These are phyloP conservation scores for Colletotrichum salicis DNA, from an alignment of 2,329 filamentous ascomycete genomes.

Conservation along the genomic window DNA sequence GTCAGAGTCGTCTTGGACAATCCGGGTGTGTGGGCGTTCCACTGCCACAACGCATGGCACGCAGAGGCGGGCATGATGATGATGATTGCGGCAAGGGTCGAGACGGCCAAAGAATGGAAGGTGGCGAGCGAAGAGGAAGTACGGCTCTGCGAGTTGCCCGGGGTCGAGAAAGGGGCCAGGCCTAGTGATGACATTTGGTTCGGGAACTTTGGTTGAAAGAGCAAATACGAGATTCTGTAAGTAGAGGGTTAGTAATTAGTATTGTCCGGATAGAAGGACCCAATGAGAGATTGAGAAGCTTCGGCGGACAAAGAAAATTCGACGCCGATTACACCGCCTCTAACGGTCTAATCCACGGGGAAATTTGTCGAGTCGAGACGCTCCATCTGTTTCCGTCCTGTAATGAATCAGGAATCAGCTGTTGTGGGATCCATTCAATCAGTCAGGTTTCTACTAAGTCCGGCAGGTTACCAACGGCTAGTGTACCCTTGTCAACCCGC, in stretches of 20 bases:
- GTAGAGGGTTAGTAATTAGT: background rate
- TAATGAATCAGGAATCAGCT: background rate
- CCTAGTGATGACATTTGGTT: constrained; percentile 51
- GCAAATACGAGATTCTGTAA: background rate
- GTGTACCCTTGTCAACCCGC: background rate
- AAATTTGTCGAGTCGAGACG: background rate
- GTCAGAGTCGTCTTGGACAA: constrained; percentile 67
- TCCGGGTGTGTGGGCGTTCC: constrained; percentile 67
- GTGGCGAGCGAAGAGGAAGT: constrained; percentile 37
- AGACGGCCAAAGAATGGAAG: constrained; percentile 40
- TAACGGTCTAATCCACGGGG: background rate
- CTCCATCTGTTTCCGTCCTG: background rate
- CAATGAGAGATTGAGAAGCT: background rate
- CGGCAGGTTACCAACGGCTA: background rate
- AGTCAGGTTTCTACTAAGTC: background rate
- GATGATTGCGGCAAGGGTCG: constrained; percentile 59
- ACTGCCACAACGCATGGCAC: constrained; percentile 70
- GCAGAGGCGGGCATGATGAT: constrained; percentile 67
- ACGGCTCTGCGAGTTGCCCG: constrained; percentile 43
- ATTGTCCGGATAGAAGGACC: background rate
- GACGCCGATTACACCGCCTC: background rate
- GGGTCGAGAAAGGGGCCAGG: constrained; percentile 45
- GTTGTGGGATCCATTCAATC: background rate
- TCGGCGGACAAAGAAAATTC: background rate
- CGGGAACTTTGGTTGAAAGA: constrained; percentile 41